A percentile compares a stretch with the other conserved stretches of the same genome.
phyloP scores from a whole-genome alignment of 139 green algal species.

The Chlorella sp. region DNA sequence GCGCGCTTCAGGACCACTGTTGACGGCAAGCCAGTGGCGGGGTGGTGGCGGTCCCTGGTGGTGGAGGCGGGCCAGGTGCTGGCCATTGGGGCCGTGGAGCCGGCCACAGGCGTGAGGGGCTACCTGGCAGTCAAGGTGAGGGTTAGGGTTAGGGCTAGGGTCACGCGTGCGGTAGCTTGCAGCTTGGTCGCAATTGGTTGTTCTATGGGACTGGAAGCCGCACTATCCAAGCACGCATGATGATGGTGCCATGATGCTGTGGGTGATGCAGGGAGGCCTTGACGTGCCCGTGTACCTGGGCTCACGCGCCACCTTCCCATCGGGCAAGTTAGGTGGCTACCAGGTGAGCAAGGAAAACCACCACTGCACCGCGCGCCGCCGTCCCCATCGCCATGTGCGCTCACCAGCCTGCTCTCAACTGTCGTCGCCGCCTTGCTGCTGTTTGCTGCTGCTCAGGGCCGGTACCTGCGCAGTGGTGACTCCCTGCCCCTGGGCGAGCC shows the following conservation, averaged over 20 bases:
- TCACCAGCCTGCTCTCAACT: no score
- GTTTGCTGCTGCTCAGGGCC: no score
- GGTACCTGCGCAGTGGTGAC: slow-evolving; percentile 56
- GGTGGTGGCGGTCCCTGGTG: slow-evolving; percentile 14
- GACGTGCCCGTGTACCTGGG: slow-evolving; percentile 72
- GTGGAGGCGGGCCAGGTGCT: slow-evolving; percentile 36
- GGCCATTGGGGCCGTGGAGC: slow-evolving; percentile 32
- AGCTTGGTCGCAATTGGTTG: no score
- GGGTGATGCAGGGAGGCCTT: slow-evolving; percentile 56
- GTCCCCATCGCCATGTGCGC: no score
- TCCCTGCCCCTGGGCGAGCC: slow-evolving; percentile 40
- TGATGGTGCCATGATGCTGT: no score
- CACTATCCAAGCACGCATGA: no score
- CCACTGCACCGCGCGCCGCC: no score
- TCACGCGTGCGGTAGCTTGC: no score
- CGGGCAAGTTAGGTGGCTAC: slow-evolving; percentile 68
- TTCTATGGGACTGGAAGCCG: no score
- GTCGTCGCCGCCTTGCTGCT: no score
- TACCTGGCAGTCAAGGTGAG: slow-evolving; percentile 61
- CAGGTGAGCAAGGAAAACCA: no score
- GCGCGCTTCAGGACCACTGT: slow-evolving; percentile 44
- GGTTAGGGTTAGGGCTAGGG: no score
- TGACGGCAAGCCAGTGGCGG: slow-evolving; percentile 42
- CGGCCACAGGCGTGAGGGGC: slow-evolving; percentile 33
- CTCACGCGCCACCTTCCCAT: slow-evolving; percentile 66